Evolutionary conservation across 495 filamentous ascomycete genomes (phyloP), one percentile per base, ranked within the genome.

Genomic region (Trichoderma parareesei): DNA sequence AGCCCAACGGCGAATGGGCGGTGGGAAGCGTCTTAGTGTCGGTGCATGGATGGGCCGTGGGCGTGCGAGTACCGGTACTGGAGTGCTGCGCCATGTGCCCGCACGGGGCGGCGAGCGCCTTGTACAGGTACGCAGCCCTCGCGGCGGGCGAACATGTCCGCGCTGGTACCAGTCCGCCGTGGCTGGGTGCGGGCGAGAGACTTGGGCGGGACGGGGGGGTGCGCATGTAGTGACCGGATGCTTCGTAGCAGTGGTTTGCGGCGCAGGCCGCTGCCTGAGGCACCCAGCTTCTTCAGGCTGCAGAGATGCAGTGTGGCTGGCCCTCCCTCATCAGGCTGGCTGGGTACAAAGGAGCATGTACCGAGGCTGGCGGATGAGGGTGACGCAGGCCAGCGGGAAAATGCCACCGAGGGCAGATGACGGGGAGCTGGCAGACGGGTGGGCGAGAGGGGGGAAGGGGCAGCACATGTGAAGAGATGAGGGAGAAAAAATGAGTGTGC

Each of bases 1-100:
- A 16, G n/a, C 61, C 61, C 41, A 48, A 63, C 42, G 40, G 43
- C 41, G 61, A 63, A 37, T 63, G 61, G 49, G 53, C 53, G 53
- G 53, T 57, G 53, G 53, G 53, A 57, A 10, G 37, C 53, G 18
- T 63, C 60, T 63, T 63, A 63, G 61, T 48, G 53, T 37, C 27
- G 27, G 33, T 57, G 27, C 53, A 13, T 35, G 53, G 53, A 20
- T 27, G 53, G 53, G 53, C 53, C 53, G 53, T 57, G 53, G 53
- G 53, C 27, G 53, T 57, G 37, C 53, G 33, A 57, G 53, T 57
- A 35, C 53, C 53, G 10, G 27, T 9, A 9, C 48, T 16, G 48
- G 18, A 55, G n/a, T 27, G 27, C 48, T 20, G 48, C 18, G n/a
- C 48, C 5, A 18, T 4, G 13, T 57, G 14, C 53, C 27, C 14